Conservation (phyloP, 1,284 basidiomycete genomes). For the Porogramme epimiltina region DNA sequence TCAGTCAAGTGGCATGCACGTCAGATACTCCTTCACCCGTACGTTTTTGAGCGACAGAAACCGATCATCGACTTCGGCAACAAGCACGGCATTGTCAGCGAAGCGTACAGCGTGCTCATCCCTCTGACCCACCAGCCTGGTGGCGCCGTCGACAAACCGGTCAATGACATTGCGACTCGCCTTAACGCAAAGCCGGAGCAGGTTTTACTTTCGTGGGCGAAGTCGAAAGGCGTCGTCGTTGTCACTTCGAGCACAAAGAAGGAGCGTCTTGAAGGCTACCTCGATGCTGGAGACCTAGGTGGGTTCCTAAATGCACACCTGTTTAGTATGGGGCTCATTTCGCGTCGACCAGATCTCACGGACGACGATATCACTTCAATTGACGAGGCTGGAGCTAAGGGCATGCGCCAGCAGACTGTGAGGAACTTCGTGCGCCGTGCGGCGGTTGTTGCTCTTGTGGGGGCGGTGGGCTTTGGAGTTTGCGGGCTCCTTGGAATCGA, state of each 20-base stretch:
- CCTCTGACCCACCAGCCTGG: slow-evolving; percentile 70
- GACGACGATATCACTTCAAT: slow-evolving; percentile 42
- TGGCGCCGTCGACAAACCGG: slow-evolving; percentile 70
- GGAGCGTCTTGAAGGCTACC: slow-evolving; percentile 56
- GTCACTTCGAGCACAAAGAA: slow-evolving; percentile 67
- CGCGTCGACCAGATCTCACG: slow-evolving; percentile 32
- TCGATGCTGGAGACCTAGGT: slow-evolving; percentile 51
- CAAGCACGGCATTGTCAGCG: slow-evolving; percentile 65
- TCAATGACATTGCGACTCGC: slow-evolving; percentile 59
- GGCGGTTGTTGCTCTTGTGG: slow-evolving; percentile 27
- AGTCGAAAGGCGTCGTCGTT: slow-evolving; percentile 64
- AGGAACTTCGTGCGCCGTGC: slow-evolving; percentile 25
- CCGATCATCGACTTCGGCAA: slow-evolving; percentile 58
- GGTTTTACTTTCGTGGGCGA: slow-evolving; percentile 70
- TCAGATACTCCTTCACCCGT: slow-evolving; percentile 70
- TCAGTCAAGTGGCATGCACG: too few species aligned
- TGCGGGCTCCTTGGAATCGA: slow-evolving; percentile 27
- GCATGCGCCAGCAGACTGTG: slow-evolving; percentile 25
- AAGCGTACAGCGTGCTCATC: slow-evolving; percentile 71
- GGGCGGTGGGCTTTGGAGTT: slow-evolving; percentile 25
- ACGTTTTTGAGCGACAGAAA: slow-evolving; percentile 60
- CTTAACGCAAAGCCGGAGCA: slow-evolving; percentile 68
- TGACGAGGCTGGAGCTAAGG: slow-evolving; percentile 42
- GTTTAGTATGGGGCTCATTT: neutral
- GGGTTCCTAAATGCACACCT: slow-evolving; percentile 13